phyloP scores from a whole-genome alignment of 2,329 filamentous ascomycete genomes.

The Aspergillus pseudoviridinutans region DNA sequence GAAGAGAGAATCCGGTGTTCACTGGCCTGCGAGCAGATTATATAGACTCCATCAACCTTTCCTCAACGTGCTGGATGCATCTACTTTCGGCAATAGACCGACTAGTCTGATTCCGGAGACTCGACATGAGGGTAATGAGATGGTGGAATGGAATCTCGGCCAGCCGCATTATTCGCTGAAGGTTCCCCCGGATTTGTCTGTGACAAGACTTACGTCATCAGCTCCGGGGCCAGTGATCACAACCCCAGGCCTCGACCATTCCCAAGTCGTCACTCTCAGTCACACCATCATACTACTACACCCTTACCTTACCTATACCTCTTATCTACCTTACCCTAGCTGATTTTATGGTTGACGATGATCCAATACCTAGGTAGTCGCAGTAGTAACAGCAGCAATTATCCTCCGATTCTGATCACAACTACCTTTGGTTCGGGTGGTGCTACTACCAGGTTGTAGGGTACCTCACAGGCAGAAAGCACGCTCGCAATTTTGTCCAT shows the following conservation, averaged over 20 bases:
- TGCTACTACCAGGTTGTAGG: neutral
- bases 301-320: neutral
- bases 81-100: neutral
- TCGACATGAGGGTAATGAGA: neutral
- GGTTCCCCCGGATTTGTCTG: slow-evolving; percentile 28
- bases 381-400: neutral
- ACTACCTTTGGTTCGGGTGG: neutral
- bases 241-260: slow-evolving; percentile 4
- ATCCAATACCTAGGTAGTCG: neutral
- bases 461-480: neutral
- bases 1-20: neutral
- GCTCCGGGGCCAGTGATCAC: slow-evolving; percentile 5
- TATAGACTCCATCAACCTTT: neutral
- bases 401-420: neutral
- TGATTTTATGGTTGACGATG: neutral
- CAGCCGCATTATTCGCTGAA: slow-evolving; percentile 22
- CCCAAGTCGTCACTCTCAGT: slow-evolving; percentile 5
- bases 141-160: neutral
- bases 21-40: neutral
- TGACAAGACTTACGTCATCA: slow-evolving; percentile 35
- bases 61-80: neutral
- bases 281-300: neutral
- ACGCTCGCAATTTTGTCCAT: neutral
- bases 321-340: neutral
- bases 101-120: neutral